These are phyloP conservation scores for Sungouiella blattae DNA, from an alignment of 805 yeast genomes.

Conservation along the genomic window DNA sequence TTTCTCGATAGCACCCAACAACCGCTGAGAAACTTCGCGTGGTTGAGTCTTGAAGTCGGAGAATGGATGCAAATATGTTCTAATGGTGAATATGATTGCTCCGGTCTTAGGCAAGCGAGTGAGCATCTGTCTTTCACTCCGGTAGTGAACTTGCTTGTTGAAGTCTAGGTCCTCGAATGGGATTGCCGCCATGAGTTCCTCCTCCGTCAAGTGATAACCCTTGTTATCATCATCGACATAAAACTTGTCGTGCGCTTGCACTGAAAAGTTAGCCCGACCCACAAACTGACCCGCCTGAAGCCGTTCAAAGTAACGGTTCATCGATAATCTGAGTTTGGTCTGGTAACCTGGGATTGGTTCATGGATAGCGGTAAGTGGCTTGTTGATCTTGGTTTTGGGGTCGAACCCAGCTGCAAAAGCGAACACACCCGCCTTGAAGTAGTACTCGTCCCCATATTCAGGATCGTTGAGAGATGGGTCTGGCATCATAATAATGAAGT, in stretches of 20 bases:
- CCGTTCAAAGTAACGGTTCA: constrained; percentile 40
- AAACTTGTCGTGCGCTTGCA: constrained; percentile 30
- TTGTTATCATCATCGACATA: constrained; percentile 39
- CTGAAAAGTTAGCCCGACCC: constrained; percentile 38
- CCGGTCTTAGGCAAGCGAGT: constrained; percentile 49
- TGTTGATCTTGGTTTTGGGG: constrained; percentile 35
- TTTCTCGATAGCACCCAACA: constrained; percentile 61
- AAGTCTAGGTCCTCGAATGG: constrained; percentile 31
- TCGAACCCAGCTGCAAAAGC: constrained; percentile 46
- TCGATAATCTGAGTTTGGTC: constrained; percentile 33
- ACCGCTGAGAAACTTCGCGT: constrained; percentile 44
- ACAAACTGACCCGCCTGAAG: constrained; percentile 36
- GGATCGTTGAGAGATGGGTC: constrained; percentile 28
- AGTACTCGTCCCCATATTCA: constrained; percentile 34
- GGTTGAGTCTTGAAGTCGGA: constrained; percentile 41
- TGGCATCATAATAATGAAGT: constrained; percentile 35
- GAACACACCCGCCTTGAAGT: constrained; percentile 41
- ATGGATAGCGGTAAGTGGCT: constrained; percentile 36
- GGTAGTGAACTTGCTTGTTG: constrained; percentile 46
- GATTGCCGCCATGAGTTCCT: constrained; percentile 21
- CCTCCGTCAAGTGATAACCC: constrained; percentile 33
- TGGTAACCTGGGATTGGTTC: constrained; percentile 43
- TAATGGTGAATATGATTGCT: constrained; percentile 48
- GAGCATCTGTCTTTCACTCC: constrained; percentile 59
- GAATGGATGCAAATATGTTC: constrained; percentile 58